Evolutionary conservation across 805 yeast species (phyloP).

Genomic region (Candida lessepsii): DNA sequence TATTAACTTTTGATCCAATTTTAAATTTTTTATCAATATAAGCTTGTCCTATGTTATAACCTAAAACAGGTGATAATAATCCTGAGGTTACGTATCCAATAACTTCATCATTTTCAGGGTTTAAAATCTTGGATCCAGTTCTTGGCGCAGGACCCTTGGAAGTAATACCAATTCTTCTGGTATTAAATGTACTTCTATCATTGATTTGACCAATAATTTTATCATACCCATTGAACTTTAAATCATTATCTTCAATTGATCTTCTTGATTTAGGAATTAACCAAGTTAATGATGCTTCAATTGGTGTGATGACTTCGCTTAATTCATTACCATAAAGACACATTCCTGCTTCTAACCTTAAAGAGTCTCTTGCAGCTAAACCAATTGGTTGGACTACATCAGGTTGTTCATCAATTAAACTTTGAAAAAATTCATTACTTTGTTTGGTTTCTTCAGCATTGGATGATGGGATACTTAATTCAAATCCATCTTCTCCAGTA

Average conservation of each 20-base stretch:
- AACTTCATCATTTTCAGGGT: slow-evolving; percentile 38
- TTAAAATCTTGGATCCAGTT: slow-evolving; percentile 66
- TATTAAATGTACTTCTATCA: slow-evolving; percentile 56
- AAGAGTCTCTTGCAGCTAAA: slow-evolving; percentile 95
- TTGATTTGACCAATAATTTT: slow-evolving; percentile 68
- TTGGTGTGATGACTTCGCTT: slow-evolving; percentile 75
- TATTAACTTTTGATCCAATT: slow-evolving; percentile 66
- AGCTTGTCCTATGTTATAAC: slow-evolving; percentile 87
- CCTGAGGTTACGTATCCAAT: slow-evolving; percentile 63
- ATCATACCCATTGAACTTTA: slow-evolving; percentile 71
- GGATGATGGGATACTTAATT: slow-evolving; percentile 67
- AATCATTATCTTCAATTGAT: slow-evolving; percentile 19
- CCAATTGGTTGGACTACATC: slow-evolving; percentile 81
- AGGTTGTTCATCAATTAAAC: slow-evolving; percentile 51
- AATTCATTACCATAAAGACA: slow-evolving; percentile 95
- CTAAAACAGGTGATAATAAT: slow-evolving; percentile 58
- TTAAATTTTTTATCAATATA: slow-evolving; percentile 75
- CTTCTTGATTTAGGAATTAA: slow-evolving; percentile 81
- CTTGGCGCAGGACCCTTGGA: slow-evolving; percentile 93
- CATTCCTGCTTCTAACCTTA: slow-evolving; percentile 97
- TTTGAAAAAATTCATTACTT: slow-evolving; percentile 61
- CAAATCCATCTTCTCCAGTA: slow-evolving; percentile 99
- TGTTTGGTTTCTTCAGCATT: slow-evolving; percentile 36
- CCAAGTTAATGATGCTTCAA: slow-evolving; percentile 90
- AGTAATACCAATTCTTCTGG: slow-evolving; percentile 68